Conservation (phyloP, 1,284 basidiomycete genomes). For the Trametes polyzona region DNA sequence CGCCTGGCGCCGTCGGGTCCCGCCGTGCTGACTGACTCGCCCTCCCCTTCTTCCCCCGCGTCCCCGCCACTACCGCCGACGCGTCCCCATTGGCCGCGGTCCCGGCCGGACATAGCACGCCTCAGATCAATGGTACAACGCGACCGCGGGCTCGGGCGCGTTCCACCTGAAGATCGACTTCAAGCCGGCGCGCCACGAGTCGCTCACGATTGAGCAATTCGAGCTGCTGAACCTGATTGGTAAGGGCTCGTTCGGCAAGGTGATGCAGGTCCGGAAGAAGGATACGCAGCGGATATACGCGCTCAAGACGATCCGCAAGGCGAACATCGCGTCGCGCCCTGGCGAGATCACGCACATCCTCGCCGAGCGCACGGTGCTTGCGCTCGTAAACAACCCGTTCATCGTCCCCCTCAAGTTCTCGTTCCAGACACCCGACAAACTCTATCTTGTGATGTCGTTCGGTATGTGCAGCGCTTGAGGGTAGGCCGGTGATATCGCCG, state of each 20-base stretch:
- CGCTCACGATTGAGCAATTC: slow-evolving; percentile 94
- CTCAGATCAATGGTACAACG: slow-evolving; percentile 87
- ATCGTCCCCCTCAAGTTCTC: slow-evolving; percentile 99
- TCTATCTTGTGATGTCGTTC: slow-evolving; percentile 97
- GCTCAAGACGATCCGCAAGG: slow-evolving; percentile 98
- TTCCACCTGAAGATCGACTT: slow-evolving; percentile 97
- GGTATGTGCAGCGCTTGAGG: slow-evolving; percentile 46
- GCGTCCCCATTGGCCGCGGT: not conserved
- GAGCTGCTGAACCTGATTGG: slow-evolving; percentile 98
- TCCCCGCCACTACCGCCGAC: slow-evolving; percentile 1
- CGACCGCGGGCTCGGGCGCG: slow-evolving; percentile 84
- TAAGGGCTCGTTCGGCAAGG: slow-evolving; percentile 97
- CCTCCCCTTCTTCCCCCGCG: slow-evolving; percentile 10
- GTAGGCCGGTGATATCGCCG: not conserved
- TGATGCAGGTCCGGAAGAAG: slow-evolving; percentile 98
- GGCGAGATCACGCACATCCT: slow-evolving; percentile 99
- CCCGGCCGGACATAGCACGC: slow-evolving; percentile 51
- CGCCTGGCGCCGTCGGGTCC: slow-evolving; percentile 17
- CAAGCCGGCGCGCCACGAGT: slow-evolving; percentile 81
- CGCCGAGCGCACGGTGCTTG: slow-evolving; percentile 95
- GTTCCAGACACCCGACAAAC: slow-evolving; percentile 97
- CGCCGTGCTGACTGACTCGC: slow-evolving; percentile 2
- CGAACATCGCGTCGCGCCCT: slow-evolving; percentile 94
- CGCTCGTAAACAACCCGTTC: slow-evolving; percentile 98
- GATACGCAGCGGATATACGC: slow-evolving; percentile 98